Evolutionary conservation across 805 yeast species (phyloP), one percentile per base, ranked within the genome.

Genomic region (Wickerhamiella nectarea): DNA sequence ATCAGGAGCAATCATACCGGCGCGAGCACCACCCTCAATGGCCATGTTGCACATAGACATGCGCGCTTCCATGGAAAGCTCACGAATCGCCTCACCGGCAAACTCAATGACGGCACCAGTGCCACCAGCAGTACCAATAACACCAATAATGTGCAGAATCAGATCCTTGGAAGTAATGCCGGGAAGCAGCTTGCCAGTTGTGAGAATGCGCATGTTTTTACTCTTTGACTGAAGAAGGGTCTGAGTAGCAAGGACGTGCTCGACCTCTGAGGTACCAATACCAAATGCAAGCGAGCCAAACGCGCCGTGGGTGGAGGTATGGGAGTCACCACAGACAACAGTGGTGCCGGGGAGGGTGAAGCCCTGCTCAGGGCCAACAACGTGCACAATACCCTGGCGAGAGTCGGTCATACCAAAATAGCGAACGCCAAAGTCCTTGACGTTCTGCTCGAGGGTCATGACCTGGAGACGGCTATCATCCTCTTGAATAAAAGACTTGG

Each of bases 1-100:
- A 61, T 91, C 98, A 8, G 98, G 98, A 52, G 80, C 82, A 61
- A 91, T 89, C 96, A 91, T 85, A 66, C 98, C 98, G 21, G 98
- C 97, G 69, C 98, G 80, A 14, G 98, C 98, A 68, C 98, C 98
- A 48, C 81, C 98, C 69, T 91, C 98, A 58, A 91, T 89, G 37
- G 97, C 79, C 98, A 91, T 91, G 64, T 91, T 91, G 74, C 98
- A 91, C 70, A 91, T 91, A 44, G 97, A 86, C 98, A 91, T 91
- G 67, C 98, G 76, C 9, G 97, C 95, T 67, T 91, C 98, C 86
- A 91, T 85, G 25, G 94, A 75, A 49, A 91, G 72, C 50, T 72
- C 75, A 64, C 81, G 84, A 56, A 91, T 87, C 46, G 97, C 96
- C 53, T 79, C 75, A 63, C 98, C 98, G 39, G 94, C 91, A 66